Conservation (phyloP, 2,329 filamentous ascomycete species). For the Ceratocystis cubensis region DNA sequence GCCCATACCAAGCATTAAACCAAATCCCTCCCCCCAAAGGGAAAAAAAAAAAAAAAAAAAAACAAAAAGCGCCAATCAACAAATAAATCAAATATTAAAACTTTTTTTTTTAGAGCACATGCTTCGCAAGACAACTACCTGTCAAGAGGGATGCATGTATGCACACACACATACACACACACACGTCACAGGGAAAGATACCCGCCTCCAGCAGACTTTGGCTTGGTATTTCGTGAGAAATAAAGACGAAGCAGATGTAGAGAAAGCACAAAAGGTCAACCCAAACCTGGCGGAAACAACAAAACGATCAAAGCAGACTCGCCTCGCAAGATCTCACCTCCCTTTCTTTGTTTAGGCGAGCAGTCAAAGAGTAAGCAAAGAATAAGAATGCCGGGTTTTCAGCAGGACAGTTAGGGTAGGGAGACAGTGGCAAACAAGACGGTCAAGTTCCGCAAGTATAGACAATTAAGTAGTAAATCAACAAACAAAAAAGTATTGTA, state of each 20-base stretch:
- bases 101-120: too few species aligned
- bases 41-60: neutral
- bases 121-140: too few species aligned
- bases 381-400: neutral
- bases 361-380: neutral
- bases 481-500: slow-evolving; percentile 9
- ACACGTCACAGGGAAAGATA: neutral
- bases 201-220: neutral
- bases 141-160: neutral
- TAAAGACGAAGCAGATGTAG: neutral
- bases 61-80: neutral
- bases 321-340: neutral
- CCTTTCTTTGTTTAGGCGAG: neutral
- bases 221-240: slow-evolving; percentile 5
- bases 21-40: too few species aligned
- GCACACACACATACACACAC: neutral
- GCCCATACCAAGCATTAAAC: too few species aligned
- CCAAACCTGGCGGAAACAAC: neutral
- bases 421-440: neutral
- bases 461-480: slow-evolving; percentile 3
- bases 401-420: neutral
- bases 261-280: neutral
- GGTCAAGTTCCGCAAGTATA: neutral
- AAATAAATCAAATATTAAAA: neutral
- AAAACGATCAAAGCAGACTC: neutral